Base-by-base conservation (phyloP, 2,329 filamentous ascomycete genomes). In the Raffaelea albimanens region DNA sequence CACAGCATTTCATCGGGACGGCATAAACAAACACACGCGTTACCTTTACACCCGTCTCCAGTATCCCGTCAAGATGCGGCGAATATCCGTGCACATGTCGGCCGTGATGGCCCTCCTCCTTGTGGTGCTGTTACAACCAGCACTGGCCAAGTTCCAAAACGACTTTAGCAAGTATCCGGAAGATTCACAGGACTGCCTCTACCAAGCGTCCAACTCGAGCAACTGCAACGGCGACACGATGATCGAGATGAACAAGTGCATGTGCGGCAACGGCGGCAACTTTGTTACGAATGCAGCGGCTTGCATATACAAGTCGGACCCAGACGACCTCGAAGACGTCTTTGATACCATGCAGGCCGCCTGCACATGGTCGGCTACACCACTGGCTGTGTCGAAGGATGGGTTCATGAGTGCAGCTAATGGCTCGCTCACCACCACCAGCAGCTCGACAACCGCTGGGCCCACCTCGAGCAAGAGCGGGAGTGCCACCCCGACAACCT, bases 211-310 rank as follows among this genome's bases (percentile, higher is more conserved):
- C 25, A 56, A 62, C 42, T 29, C 50, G 19, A 67, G 66, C 16
- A 54, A 58, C 4, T 78, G 75, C 59, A 59, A 60, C 5, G 68
- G 67, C 18, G 55, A 57, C 19, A 66, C 65, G 0, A 61, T 64
- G 3, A 40, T 55, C 0, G 59, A 65, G 25, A 61, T 75, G 51
- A 77, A 78, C 53, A 45, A 56, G 2, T 78, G 75, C 46, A 63
- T 77, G 2, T 78, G 75, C 56, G 57, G 58, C 51, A 75, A 77
- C 52, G 60, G 63, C 29, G 69, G 69, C 47, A 61, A 68, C 52
- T 78, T 77, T 57, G 61, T 77, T 50, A 68, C 66, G 19, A 63
- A 64, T 31, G 56, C 70, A 2, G 75, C 73, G 3, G 53, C 52
- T 13, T 78, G 75, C 52, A 56, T 78, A 13, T 71, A 67, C 8